phyloP scores from a whole-genome alignment of 2,329 filamentous ascomycete species.

The Fusarium liriodendri region DNA sequence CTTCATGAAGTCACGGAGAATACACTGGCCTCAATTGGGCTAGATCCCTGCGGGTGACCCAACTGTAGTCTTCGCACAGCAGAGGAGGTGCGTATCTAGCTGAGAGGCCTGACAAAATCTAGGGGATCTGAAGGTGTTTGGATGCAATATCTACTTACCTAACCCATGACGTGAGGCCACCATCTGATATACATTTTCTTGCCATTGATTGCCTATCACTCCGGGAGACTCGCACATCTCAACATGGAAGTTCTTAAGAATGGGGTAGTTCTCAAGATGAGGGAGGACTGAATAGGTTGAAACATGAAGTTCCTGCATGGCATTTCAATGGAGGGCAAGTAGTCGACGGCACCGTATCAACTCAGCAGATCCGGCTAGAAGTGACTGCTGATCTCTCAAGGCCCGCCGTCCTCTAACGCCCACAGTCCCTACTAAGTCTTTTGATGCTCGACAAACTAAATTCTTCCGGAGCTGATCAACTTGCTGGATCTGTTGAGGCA shows the following conservation, averaged over 20 bases:
- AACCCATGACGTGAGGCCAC: neutral
- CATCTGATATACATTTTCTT: neutral
- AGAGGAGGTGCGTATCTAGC: too few relatives aligned
- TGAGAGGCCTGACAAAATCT: too few relatives aligned
- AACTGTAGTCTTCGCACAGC: too few relatives aligned
- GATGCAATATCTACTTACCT: neutral
- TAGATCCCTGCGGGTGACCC: too few relatives aligned
- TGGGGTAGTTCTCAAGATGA: neutral
- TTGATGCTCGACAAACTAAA: neutral
- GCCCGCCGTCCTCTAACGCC: neutral
- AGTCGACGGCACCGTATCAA: neutral
- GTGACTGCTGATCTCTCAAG: neutral
- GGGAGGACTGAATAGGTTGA: neutral
- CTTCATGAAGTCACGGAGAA: too few relatives aligned
- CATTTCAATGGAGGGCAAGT: neutral
- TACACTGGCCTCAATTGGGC: too few relatives aligned
- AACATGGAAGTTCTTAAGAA: neutral
- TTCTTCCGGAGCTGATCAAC: neutral
- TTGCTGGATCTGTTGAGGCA: neutral
- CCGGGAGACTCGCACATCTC: neutral
- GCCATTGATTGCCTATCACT: neutral
- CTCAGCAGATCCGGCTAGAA: neutral
- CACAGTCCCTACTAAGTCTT: neutral
- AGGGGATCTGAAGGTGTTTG: too few relatives aligned
- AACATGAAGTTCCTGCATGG: neutral